Evolutionary conservation across 257 asterid species (phyloP).

Genomic region (Solanum sejunctum): DNA sequence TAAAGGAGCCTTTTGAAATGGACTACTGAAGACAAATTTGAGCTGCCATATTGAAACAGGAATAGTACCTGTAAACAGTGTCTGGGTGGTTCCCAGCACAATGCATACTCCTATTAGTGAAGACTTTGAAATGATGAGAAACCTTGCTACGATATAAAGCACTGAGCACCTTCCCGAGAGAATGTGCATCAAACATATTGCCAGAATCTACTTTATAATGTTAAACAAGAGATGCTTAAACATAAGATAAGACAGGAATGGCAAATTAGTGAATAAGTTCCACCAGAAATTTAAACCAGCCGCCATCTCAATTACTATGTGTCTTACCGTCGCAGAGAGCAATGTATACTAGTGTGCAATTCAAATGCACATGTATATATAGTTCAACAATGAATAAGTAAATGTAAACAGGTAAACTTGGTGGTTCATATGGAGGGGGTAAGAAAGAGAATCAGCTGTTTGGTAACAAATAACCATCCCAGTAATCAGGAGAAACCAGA

Average conservation of each 20-base stretch:
- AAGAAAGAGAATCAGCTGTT: background rate
- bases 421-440: background rate
- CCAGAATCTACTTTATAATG: background rate
- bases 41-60: conserved; percentile 5
- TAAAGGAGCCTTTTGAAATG: conserved; percentile 12
- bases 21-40: background rate
- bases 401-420: background rate
- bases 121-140: background rate
- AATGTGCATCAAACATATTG: background rate
- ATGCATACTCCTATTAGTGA: background rate
- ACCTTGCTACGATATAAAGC: background rate
- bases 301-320: background rate
- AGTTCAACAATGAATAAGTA: background rate
- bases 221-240: background rate
- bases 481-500: background rate
- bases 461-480: too few relatives aligned
- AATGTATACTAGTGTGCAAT: background rate
- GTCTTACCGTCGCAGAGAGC: background rate
- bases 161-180: background rate
- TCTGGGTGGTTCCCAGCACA: conserved; percentile 2
- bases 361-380: background rate
- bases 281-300: background rate
- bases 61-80: conserved; percentile 9
- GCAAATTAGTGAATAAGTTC: background rate
- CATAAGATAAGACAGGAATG: background rate